Evolutionary conservation across 2,329 filamentous ascomycete genomes (phyloP).

Genomic region (Colletotrichum shisoi): DNA sequence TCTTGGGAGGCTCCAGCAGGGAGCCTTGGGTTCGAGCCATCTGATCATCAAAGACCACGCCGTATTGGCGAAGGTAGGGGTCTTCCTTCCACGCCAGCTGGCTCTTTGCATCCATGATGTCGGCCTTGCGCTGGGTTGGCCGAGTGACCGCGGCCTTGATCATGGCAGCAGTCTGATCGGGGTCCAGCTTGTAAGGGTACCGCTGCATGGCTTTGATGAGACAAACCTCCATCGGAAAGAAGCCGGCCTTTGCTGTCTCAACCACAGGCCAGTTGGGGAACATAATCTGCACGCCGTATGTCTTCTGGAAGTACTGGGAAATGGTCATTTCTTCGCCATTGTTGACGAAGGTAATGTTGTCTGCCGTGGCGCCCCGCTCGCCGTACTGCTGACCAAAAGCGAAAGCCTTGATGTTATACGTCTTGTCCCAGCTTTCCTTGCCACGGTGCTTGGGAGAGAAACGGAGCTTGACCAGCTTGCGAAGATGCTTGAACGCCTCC

Average conservation of each 20-base stretch:
- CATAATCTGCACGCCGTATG: conserved; percentile 61
- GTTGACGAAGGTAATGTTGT: conserved; percentile 61
- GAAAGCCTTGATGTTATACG: conserved; percentile 63
- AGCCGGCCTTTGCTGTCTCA: conserved; percentile 61
- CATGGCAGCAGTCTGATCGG: conserved; percentile 78
- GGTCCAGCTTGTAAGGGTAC: conserved; percentile 69
- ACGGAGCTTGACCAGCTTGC: conserved; percentile 62
- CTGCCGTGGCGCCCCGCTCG: conserved; percentile 57
- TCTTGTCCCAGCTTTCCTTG: conserved; percentile 55
- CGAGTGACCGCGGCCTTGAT: conserved; percentile 90
- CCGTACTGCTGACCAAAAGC: conserved; percentile 57
- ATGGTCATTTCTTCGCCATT: conserved; percentile 55
- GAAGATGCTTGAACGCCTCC: conserved; percentile 63
- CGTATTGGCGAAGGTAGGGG: conserved; percentile 74
- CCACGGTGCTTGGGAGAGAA: conserved; percentile 65
- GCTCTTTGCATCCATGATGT: conserved; percentile 73
- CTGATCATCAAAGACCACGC: conserved; percentile 69
- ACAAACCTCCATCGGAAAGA: conserved; percentile 70
- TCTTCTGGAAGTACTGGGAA: conserved; percentile 63
- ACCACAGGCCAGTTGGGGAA: conserved; percentile 64
- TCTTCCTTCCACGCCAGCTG: conserved; percentile 75
- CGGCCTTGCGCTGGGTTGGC: conserved; percentile 70
- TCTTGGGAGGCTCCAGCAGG: conserved; percentile 73
- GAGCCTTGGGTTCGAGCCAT: conserved; percentile 75
- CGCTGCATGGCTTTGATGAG: conserved; percentile 63